Percentiles rank a stretch among this genome's conserved stretches.
Conservation (phyloP, 805 yeast genomes). For the Starmerella davenportii region DNA sequence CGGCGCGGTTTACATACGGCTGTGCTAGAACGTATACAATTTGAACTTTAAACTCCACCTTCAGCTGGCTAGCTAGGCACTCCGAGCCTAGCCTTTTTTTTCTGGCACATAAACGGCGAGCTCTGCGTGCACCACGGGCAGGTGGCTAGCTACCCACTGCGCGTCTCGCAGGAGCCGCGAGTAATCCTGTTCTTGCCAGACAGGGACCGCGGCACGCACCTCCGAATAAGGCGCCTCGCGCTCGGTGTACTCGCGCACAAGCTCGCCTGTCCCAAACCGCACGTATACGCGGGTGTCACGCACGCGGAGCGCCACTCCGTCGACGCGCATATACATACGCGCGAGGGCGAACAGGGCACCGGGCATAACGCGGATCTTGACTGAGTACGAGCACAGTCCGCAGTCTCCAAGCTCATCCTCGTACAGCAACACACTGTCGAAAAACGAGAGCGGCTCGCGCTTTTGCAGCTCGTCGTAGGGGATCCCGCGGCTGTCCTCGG, state of each 20-base stretch:
- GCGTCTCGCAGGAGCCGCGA: slow-evolving; percentile 58
- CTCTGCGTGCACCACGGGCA: slow-evolving; percentile 2
- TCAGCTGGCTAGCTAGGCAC: too few relatives aligned
- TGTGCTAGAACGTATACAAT: too few relatives aligned
- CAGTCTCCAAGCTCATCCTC: slow-evolving; percentile 96
- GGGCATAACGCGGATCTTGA: slow-evolving; percentile 79
- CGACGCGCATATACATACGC: slow-evolving; percentile 73
- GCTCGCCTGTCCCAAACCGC: slow-evolving; percentile 41
- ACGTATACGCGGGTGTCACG: slow-evolving; percentile 72
- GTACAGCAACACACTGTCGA: slow-evolving; percentile 70
- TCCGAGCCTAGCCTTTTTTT: too few relatives aligned
- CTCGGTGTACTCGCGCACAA: slow-evolving; percentile 62
- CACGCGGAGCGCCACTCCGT: slow-evolving; percentile 67
- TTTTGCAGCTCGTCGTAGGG: slow-evolving; percentile 53
- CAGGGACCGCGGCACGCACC: slow-evolving; percentile 28
- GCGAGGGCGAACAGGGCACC: slow-evolving; percentile 54
- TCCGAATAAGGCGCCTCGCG: slow-evolving; percentile 40
- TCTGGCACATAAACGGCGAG: neutral
- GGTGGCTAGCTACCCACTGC: slow-evolving; percentile 45
- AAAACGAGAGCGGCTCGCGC: slow-evolving; percentile 75
- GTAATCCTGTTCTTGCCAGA: slow-evolving; percentile 41
- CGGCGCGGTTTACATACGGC: too few relatives aligned
- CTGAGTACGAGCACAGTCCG: slow-evolving; percentile 63
- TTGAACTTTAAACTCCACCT: too few relatives aligned
- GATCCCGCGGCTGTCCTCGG: slow-evolving; percentile 24